phyloP scores from a whole-genome alignment of 2,329 filamentous ascomycete genomes.

The Neocucurbitaria cava region DNA sequence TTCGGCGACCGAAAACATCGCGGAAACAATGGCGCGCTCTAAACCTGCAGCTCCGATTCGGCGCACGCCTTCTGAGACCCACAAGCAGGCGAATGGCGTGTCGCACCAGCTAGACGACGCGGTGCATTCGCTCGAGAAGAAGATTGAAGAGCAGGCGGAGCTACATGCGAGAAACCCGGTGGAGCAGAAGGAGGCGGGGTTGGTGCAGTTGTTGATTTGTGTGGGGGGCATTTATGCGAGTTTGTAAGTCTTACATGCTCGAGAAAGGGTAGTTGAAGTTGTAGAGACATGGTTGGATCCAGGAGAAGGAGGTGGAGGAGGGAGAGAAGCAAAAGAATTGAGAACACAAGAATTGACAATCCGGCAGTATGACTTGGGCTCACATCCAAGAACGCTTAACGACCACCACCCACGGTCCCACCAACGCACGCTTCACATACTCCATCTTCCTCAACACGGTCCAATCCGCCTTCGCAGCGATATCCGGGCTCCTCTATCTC shows the following conservation, averaged over 20 bases:
- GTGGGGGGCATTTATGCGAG: slow-evolving; percentile 96
- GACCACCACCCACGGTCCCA: slow-evolving; percentile 81
- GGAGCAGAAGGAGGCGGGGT: slow-evolving; percentile 59
- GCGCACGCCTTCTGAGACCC: slow-evolving; percentile 36
- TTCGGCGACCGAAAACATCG: too few relatives aligned
- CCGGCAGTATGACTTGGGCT: slow-evolving; percentile 83
- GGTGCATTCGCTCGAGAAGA: slow-evolving; percentile 37
- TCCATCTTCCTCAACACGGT: slow-evolving; percentile 96
- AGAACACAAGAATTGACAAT: slow-evolving; percentile 7
- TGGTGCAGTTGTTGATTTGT: slow-evolving; percentile 80
- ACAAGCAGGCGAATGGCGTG: slow-evolving; percentile 29
- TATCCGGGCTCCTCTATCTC: slow-evolving; percentile 84
- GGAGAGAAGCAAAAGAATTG: background rate
- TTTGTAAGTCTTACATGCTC: too few relatives aligned
- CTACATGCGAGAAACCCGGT: slow-evolving; percentile 40
- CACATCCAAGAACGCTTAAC: slow-evolving; percentile 97
- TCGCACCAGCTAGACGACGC: slow-evolving; percentile 32
- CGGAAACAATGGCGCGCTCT: slow-evolving; percentile 36
- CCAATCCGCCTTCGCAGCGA: slow-evolving; percentile 86
- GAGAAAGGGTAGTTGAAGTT: too few relatives aligned
- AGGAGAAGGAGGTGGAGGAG: too few relatives aligned
- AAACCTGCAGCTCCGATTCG: slow-evolving; percentile 32
- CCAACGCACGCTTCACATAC: slow-evolving; percentile 77
- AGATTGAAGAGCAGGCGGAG: slow-evolving; percentile 40
- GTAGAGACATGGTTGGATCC: too few relatives aligned